Base-by-base conservation (phyloP, 441 rosid genomes). In the Breynia disticha region DNA sequence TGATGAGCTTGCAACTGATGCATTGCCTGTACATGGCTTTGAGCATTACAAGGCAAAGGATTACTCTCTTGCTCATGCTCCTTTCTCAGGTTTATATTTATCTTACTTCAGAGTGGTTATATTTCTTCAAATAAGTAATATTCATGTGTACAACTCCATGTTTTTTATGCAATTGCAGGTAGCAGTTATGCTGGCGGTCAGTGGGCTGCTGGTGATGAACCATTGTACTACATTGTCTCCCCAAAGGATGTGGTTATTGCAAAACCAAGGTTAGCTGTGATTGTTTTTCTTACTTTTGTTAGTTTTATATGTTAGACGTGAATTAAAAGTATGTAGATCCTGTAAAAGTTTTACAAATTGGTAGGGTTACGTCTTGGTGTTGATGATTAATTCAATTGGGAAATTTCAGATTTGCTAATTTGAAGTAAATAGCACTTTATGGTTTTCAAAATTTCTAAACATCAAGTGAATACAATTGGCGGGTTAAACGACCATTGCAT, bases 151-250 rank as follows among this genome's bases (percentile, higher is more conserved):
- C 58, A 38, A 44, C 72, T 56, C 16, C 63, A 38, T 55, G 32
- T 54, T 60, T 64, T 60, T 64, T 18, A 49, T 64, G 52, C 67
- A 61, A 66, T 49, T 71, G 35, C 74, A 94, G 99, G 99, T 72
- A 90, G 96, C 70, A 90, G 99, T 66, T 85, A 94, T 68, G 96
- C 90, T 71, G 96, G 99, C 64, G 97, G 99, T 57, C 99, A 87
- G 72, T 94, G 99, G 99, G 94, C 95, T 56, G 90, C 99, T 77
- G 97, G 97, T 63, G 96, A 90, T 74, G 99, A 94, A 65, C 95
- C 99, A 20, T 50, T 82, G 62, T 94, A 85, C 75, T 90, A 94
- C 75, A 57, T 94, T 55, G 96, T 94, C 52, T 94, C 99, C n/a
- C 99, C 94, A 18, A 94, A 94, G 76, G 96, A 90, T 72, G 95